phyloP scores from a whole-genome alignment of 495 filamentous ascomycete species.

The Sphaerosporella brunnea region DNA sequence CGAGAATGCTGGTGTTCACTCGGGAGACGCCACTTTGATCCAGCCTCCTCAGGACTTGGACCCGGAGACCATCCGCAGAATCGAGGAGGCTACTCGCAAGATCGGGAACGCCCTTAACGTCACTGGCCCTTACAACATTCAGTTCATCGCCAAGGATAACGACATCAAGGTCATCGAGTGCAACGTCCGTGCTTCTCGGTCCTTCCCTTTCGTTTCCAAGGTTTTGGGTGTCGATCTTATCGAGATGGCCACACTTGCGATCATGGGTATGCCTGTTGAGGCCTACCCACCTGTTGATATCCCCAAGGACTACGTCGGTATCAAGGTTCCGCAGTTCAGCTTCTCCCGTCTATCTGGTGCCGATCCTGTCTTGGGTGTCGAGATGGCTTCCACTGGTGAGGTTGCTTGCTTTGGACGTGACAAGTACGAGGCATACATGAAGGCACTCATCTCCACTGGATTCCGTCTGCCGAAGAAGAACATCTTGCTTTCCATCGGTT shows the following conservation, averaged over 20 bases:
- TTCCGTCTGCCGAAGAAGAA: slow-evolving; percentile 94
- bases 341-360: slow-evolving; percentile 93
- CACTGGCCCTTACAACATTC: slow-evolving; percentile 94
- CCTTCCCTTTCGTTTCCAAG: slow-evolving; percentile 97
- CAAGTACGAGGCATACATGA: slow-evolving; percentile 95
- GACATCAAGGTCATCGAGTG: slow-evolving; percentile 99
- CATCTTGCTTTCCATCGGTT: slow-evolving; percentile 85
- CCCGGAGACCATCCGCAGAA: slow-evolving; percentile 68
- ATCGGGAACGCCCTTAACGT: slow-evolving; percentile 90
- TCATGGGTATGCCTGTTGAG: slow-evolving; percentile 64
- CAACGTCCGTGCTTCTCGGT: slow-evolving; percentile 88
- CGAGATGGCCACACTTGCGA: slow-evolving; percentile 96
- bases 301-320: slow-evolving; percentile 70
- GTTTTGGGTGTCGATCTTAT: slow-evolving; percentile 97
- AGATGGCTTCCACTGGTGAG: slow-evolving; percentile 98
- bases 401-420: slow-evolving; percentile 91
- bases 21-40: slow-evolving; percentile 85
- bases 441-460: slow-evolving; percentile 83
- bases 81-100: slow-evolving; percentile 88
- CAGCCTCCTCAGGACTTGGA: slow-evolving; percentile 89
- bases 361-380: slow-evolving; percentile 89
- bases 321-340: slow-evolving; percentile 97
- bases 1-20: slow-evolving; percentile 92
- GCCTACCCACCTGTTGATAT: slow-evolving; percentile 64
- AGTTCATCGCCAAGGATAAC: slow-evolving; percentile 98